phyloP scores from a whole-genome alignment of 2,329 filamentous ascomycete genomes.

The Chaetomium sp. region DNA sequence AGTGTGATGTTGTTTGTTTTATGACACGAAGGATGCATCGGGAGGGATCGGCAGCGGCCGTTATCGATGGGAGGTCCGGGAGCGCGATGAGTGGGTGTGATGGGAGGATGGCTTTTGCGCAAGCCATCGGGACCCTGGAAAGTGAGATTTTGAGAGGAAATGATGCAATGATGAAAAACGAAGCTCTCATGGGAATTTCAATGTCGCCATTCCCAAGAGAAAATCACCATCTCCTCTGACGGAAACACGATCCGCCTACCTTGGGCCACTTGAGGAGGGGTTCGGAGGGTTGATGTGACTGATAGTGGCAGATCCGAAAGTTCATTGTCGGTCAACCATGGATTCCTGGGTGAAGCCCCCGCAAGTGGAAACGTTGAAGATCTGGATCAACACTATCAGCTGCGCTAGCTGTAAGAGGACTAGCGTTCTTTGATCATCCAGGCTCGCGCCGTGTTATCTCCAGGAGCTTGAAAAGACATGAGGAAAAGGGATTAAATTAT shows the following conservation, averaged over 20 bases:
- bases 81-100: not conserved
- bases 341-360: conserved; percentile 8
- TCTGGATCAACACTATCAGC: conserved; percentile 14
- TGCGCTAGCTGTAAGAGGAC: conserved; percentile 1
- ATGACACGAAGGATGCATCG: not conserved
- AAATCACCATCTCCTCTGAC: conserved; percentile 3
- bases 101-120: not conserved
- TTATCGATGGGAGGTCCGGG: not conserved
- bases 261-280: conserved; percentile 17
- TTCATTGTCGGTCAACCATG: conserved; percentile 11
- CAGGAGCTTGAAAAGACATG: not conserved
- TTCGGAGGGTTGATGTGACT: conserved; percentile 18
- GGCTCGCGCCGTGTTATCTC: conserved; percentile 15
- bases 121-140: not conserved
- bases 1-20: not conserved
- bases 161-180: not conserved
- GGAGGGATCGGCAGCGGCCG: conserved; percentile 15
- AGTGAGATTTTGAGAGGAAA: not conserved
- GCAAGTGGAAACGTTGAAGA: conserved; percentile 22
- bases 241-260: not conserved
- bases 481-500: not conserved
- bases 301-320: not conserved
- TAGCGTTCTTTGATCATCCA: conserved; percentile 15
- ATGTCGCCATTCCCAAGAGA: conserved; percentile 19
- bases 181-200: not conserved